Evolutionary conservation across 805 yeast species (phyloP).

Genomic region (Pichia cabralensis): DNA sequence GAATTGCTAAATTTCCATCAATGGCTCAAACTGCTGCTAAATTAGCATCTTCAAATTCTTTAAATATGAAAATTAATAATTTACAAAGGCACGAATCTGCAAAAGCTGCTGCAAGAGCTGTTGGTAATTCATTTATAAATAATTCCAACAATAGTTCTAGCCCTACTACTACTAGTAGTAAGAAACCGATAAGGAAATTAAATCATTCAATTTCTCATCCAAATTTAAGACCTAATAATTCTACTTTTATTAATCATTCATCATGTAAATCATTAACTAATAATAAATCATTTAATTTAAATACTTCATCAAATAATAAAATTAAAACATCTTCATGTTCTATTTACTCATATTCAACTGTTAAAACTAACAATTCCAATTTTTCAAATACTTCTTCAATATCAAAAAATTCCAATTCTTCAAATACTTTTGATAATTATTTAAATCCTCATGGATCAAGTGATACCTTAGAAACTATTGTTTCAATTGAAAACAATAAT

Average conservation of each 20-base stretch:
- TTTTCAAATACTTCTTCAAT: constrained; percentile 1
- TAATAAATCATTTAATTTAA: no score
- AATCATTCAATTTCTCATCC: no score
- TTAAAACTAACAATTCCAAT: background rate
- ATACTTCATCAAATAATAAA: no score
- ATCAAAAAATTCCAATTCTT: background rate
- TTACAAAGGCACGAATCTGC: constrained; percentile 3
- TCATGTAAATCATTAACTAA: background rate
- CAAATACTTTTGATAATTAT: constrained; percentile 2
- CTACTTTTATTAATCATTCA: background rate
- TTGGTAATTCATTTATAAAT: no score
- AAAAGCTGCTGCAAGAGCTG: constrained; percentile 8
- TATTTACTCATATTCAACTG: constrained; percentile 3
- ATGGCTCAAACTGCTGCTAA: constrained; percentile 9
- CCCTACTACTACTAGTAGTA: no score
- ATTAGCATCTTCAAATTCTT: constrained; percentile 1
- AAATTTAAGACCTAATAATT: no score
- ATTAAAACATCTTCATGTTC: constrained; percentile 6
- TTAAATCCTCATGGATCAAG: background rate
- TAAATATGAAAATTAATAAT: no score
- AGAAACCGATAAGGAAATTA: no score
- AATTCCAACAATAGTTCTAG: no score
- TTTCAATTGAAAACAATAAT: background rate
- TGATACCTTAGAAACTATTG: constrained; percentile 5
- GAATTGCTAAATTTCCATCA: constrained; percentile 2